These are phyloP conservation scores for Lentinula raphanica DNA, from an alignment of 768 basidiomycete species.

Conservation along the genomic window DNA sequence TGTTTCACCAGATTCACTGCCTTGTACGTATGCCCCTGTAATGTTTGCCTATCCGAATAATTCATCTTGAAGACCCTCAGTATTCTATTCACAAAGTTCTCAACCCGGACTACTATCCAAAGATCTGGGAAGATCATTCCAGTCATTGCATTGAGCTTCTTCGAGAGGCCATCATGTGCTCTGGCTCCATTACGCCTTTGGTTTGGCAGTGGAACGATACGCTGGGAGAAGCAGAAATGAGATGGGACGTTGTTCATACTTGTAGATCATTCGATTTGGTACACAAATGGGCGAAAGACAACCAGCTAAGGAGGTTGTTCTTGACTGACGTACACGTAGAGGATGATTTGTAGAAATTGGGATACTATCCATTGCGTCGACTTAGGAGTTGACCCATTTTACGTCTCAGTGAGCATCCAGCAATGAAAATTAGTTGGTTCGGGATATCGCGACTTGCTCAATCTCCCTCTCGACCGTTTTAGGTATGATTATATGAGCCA, in stretches of 20 bases:
- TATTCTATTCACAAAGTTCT: slow-evolving; percentile 15
- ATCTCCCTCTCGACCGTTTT: too few relatives aligned
- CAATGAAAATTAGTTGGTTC: too few relatives aligned
- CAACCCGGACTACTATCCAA: slow-evolving; percentile 11
- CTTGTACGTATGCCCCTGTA: slow-evolving; percentile 15
- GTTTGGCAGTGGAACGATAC: slow-evolving; percentile 19
- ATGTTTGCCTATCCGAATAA: too few relatives aligned
- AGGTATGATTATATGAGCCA: too few relatives aligned
- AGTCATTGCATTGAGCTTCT: background rate
- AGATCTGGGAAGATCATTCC: background rate
- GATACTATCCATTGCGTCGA: too few relatives aligned
- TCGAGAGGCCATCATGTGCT: background rate
- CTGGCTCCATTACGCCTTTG: slow-evolving; percentile 14
- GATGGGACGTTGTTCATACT: slow-evolving; percentile 10
- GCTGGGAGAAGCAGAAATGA: background rate
- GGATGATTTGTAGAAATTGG: too few relatives aligned
- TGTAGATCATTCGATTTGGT: slow-evolving; percentile 18
- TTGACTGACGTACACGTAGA: too few relatives aligned
- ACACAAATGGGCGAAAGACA: slow-evolving; percentile 15
- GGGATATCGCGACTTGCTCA: too few relatives aligned
- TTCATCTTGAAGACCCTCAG: slow-evolving; percentile 8
- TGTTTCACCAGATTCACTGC: slow-evolving; percentile 24
- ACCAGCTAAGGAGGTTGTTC: too few relatives aligned
- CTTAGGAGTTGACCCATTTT: too few relatives aligned
- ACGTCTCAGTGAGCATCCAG: too few relatives aligned